Percentiles rank a stretch among this genome's conserved stretches.
These are phyloP conservation scores for Blastobotrys aristatus DNA, from an alignment of 1,139 yeast genomes.

Conservation along the genomic window DNA sequence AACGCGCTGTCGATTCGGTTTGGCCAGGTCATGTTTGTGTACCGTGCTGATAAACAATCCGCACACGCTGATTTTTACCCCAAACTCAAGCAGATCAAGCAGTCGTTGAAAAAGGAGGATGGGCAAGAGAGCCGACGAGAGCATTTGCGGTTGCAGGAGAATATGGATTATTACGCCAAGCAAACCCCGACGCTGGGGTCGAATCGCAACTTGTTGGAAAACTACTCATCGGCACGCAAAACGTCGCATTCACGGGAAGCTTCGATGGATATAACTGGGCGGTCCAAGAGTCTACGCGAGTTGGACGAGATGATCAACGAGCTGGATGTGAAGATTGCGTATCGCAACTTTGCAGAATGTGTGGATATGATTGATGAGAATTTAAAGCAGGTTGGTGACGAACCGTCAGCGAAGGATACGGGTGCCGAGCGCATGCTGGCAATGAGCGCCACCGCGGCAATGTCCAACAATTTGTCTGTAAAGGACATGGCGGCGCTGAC, in stretches of 20 bases:
- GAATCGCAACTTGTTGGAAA: conserved; percentile 13
- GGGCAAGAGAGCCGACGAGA: conserved; percentile 34
- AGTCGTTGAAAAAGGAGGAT: conserved; percentile 44
- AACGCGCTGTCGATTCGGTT: conserved; percentile 36
- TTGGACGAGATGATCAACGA: conserved; percentile 63
- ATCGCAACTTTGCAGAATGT: conserved; percentile 51
- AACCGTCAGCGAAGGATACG: conserved; percentile 8
- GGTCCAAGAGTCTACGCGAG: conserved; percentile 39
- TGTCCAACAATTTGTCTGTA: conserved; percentile 15
- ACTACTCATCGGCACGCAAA: conserved; percentile 11
- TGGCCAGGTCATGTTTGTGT: conserved; percentile 50
- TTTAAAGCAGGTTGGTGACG: conserved; percentile 10
- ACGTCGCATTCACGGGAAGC: conserved; percentile 12
- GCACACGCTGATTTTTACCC: conserved; percentile 55
- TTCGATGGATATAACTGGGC: conserved; percentile 14
- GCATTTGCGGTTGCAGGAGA: conserved; percentile 38
- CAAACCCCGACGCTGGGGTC: conserved; percentile 18
- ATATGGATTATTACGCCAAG: conserved; percentile 41
- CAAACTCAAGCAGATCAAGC: conserved; percentile 60
- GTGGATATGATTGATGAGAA: conserved; percentile 44
- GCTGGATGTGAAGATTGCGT: conserved; percentile 61
- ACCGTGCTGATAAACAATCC: conserved; percentile 58
- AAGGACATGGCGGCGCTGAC: conserved; percentile 10
- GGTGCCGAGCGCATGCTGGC: conserved; percentile 16
- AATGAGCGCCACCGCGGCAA: conserved; percentile 18